Conservation (phyloP, 345 rosid genomes). For the Aquilaria yunnanensis region DNA sequence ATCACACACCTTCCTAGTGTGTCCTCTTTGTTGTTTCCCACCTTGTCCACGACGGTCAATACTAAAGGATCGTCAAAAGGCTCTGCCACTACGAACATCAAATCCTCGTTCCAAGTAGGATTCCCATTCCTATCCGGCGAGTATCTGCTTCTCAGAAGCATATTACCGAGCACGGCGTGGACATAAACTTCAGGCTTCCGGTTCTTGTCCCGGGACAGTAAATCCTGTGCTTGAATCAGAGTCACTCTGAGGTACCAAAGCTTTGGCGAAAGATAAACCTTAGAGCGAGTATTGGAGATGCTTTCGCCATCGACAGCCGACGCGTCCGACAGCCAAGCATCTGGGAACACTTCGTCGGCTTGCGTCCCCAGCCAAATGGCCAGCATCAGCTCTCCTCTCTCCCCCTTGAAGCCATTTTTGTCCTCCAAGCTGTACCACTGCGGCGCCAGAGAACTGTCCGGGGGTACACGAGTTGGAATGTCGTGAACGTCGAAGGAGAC, state of each 20-base stretch:
- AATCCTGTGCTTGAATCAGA: constrained; percentile 44
- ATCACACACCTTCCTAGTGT: constrained; percentile 38
- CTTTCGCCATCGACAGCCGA: constrained; percentile 4
- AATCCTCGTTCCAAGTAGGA: constrained; percentile 15
- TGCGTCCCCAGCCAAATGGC: constrained; percentile 34
- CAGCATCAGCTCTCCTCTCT: constrained; percentile 38
- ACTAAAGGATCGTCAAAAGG: constrained; percentile 34
- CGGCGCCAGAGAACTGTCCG: constrained; percentile 27
- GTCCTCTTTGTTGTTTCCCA: constrained; percentile 26
- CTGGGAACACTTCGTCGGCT: constrained; percentile 37
- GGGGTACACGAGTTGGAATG: constrained; percentile 14
- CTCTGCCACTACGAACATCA: constrained; percentile 22
- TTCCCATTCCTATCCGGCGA: constrained; percentile 5
- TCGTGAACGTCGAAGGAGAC: constrained; percentile 20
- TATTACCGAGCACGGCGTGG: constrained; percentile 32
- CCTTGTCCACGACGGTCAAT: constrained; percentile 28
- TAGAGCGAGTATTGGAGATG: constrained; percentile 14
- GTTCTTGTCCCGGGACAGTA: constrained; percentile 24
- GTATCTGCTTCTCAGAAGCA: constrained; percentile 12
- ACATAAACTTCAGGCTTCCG: constrained; percentile 32
- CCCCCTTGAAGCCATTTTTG: constrained; percentile 12
- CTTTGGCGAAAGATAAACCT: constrained; percentile 22
- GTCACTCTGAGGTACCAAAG: constrained; percentile 41
- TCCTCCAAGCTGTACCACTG: constrained; percentile 37
- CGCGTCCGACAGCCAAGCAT: constrained; percentile 27